Conservation (phyloP, 2,329 filamentous ascomycete genomes). For the Trichoderma sp. region DNA sequence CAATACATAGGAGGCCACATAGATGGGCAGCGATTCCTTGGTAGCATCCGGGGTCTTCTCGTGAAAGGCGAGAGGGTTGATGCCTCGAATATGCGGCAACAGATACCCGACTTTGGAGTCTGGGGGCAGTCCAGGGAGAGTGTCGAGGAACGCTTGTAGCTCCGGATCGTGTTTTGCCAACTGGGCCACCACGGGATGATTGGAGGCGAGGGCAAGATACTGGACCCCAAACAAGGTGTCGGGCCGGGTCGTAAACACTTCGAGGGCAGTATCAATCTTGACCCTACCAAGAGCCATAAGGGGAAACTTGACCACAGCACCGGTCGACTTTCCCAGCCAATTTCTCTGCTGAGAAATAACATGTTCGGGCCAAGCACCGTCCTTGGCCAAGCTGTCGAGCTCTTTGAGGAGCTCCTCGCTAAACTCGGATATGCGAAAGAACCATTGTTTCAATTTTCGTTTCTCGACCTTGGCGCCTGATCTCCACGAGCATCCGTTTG, state of each 20-base stretch:
- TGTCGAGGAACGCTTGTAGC: slow-evolving; percentile 66
- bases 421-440: slow-evolving; percentile 78
- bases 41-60: slow-evolving; percentile 48
- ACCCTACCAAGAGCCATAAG: slow-evolving; percentile 45
- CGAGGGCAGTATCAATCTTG: slow-evolving; percentile 48
- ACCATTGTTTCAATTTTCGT: slow-evolving; percentile 80
- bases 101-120: slow-evolving; percentile 66
- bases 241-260: slow-evolving; percentile 80
- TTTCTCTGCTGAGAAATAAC: slow-evolving; percentile 82
- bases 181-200: slow-evolving; percentile 64
- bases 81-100: slow-evolving; percentile 58
- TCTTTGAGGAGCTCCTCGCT: slow-evolving; percentile 70
- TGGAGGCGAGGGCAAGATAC: slow-evolving; percentile 74
- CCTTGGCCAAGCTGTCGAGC: slow-evolving; percentile 61
- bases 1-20: slow-evolving; percentile 79
- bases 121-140: slow-evolving; percentile 52
- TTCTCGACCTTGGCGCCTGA: slow-evolving; percentile 83
- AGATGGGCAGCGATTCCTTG: slow-evolving; percentile 65
- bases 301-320: slow-evolving; percentile 69
- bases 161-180: slow-evolving; percentile 58
- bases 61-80: slow-evolving; percentile 63
- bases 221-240: slow-evolving; percentile 87
- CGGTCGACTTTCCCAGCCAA: slow-evolving; percentile 79
- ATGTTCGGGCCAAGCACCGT: slow-evolving; percentile 74
- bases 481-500: slow-evolving; percentile 80